These are phyloP conservation scores for Apiosordaria backusii DNA, from an alignment of 495 filamentous ascomycete genomes.

Conservation along the genomic window DNA sequence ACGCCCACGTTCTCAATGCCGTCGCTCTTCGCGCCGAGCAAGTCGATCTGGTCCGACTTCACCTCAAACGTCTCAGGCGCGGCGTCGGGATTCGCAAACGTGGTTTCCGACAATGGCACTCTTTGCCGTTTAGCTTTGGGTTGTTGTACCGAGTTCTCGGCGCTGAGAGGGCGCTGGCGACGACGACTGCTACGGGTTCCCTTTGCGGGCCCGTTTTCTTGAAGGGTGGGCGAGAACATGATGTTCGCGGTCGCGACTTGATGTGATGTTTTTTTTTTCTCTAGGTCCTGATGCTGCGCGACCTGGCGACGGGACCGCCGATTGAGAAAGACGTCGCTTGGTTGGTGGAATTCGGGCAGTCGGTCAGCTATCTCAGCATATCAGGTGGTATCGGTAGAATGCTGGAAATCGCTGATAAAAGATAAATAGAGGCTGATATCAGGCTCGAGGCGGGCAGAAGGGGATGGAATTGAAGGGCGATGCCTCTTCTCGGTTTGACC, in stretches of 20 bases:
- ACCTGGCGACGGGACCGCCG: neutral
- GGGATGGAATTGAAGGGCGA: conserved; percentile 13
- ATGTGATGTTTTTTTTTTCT: conserved; percentile 9
- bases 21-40: conserved; percentile 43
- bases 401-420: conserved; percentile 3
- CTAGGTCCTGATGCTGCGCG: conserved; percentile 10
- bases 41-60: conserved; percentile 42
- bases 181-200: conserved; percentile 59
- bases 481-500: neutral
- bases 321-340: neutral
- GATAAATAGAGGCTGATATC: neutral
- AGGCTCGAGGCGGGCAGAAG: conserved; percentile 7
- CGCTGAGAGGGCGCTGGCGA: conserved; percentile 62
- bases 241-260: conserved; percentile 13
- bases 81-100: conserved; percentile 45
- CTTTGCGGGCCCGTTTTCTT: conserved; percentile 44
- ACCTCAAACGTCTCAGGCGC: conserved; percentile 47
- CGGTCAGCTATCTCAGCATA: neutral
- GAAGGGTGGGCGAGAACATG: conserved; percentile 62
- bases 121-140: conserved; percentile 70
- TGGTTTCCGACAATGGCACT: conserved; percentile 56
- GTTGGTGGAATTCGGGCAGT: conserved; percentile 5
- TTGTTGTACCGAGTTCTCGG: conserved; percentile 60
- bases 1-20: conserved; percentile 40
- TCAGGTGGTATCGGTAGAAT: conserved; percentile 8